These are phyloP conservation scores for Alternaria alternata DNA, from an alignment of 2,329 filamentous ascomycete genomes.

Conservation along the genomic window DNA sequence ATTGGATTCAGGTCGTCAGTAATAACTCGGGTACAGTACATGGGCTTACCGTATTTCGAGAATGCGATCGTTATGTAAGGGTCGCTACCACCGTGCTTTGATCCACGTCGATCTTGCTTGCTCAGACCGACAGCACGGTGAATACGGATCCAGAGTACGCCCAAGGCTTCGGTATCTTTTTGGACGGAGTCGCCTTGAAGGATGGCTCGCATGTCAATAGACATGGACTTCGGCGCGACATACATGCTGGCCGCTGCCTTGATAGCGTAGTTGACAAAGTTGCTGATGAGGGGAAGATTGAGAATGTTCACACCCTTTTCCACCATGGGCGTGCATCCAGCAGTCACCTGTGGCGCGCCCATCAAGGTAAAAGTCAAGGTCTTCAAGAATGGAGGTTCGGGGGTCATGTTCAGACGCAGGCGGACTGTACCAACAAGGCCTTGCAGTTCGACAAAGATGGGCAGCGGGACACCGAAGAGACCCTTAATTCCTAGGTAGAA, in stretches of 20 bases:
- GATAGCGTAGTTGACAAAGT: conserved; percentile 97
- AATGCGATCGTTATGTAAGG: conserved; percentile 95
- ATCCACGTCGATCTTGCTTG: conserved; percentile 88
- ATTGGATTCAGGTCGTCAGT: conserved; percentile 93
- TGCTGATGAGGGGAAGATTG: conserved; percentile 90
- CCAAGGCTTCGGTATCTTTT: conserved; percentile 86
- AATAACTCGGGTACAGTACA: conserved; percentile 96
- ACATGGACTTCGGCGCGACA: conserved; percentile 93
- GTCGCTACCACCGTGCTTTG: conserved; percentile 86
- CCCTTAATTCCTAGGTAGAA: conserved; percentile 93
- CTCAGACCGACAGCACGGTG: conserved; percentile 86
- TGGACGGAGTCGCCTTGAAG: conserved; percentile 90
- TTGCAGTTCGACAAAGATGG: conserved; percentile 88
- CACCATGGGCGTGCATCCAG: conserved; percentile 92
- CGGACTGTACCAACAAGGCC: conserved; percentile 89
- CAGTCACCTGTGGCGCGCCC: conserved; percentile 88
- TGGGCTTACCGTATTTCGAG: conserved; percentile 96
- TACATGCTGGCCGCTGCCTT: conserved; percentile 85
- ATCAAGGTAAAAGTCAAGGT: conserved; percentile 92
- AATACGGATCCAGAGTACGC: conserved; percentile 91
- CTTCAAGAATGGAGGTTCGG: conserved; percentile 91
- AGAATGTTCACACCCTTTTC: conserved; percentile 88
- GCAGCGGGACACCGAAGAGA: conserved; percentile 85
- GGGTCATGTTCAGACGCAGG: conserved; percentile 82
- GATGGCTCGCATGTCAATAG: conserved; percentile 88